These are phyloP conservation scores for Aspergillus alliaceus DNA, from an alignment of 2,329 filamentous ascomycete genomes.

Conservation along the genomic window DNA sequence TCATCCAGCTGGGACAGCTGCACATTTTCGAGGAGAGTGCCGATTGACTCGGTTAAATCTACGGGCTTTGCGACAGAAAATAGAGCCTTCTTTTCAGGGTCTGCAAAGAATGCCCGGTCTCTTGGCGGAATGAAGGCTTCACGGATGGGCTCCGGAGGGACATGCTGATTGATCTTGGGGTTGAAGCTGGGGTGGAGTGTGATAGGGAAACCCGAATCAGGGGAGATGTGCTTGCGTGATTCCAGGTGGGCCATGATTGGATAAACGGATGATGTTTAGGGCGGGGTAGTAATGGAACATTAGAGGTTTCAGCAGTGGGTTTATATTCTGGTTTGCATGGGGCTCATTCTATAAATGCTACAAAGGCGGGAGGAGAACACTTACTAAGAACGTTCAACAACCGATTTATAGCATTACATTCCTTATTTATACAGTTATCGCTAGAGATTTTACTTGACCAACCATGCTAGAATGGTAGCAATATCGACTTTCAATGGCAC, in stretches of 20 bases:
- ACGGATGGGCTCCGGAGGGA: conserved; percentile 42
- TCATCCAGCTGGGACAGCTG: conserved; percentile 49
- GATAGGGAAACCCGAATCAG: conserved; percentile 50
- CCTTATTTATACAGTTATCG: too few species aligned
- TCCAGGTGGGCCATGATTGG: conserved; percentile 39
- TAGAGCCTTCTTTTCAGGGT: conserved; percentile 43
- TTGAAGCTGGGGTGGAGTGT: conserved; percentile 51
- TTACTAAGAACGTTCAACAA: too few species aligned
- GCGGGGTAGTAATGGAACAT: too few species aligned
- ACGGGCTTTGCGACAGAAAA: conserved; percentile 28
- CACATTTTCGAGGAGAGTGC: conserved; percentile 37
- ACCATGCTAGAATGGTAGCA: neutral
- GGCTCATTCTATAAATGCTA: neutral
- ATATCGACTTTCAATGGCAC: neutral
- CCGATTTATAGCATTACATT: neutral
- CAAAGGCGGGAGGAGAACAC: neutral
- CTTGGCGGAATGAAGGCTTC: conserved; percentile 25
- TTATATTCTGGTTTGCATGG: neutral
- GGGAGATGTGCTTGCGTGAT: conserved; percentile 49
- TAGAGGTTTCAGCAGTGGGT: neutral
- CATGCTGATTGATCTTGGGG: conserved; percentile 44
- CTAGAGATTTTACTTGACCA: too few species aligned
- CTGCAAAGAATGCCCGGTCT: conserved; percentile 35
- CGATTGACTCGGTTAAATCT: conserved; percentile 40
- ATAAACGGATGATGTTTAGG: neutral